These are phyloP conservation scores for Lepidium sativum DNA, from an alignment of 345 rosid species.

Conservation along the genomic window DNA sequence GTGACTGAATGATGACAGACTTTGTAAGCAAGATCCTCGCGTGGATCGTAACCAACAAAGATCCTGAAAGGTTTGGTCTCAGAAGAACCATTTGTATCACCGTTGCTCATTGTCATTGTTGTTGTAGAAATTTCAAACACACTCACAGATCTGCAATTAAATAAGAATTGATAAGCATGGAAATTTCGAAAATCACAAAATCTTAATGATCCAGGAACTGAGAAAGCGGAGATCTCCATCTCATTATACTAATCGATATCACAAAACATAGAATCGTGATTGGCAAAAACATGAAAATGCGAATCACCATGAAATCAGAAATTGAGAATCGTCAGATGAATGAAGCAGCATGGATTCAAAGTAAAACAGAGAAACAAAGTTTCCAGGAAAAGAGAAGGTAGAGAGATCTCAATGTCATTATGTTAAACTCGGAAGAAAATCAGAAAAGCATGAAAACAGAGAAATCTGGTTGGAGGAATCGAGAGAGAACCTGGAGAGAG, in stretches of 20 bases:
- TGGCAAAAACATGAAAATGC: not conserved
- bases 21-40: slow-evolving; percentile 77
- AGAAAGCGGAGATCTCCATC: not conserved
- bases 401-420: not conserved
- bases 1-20: slow-evolving; percentile 69
- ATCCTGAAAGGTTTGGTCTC: slow-evolving; percentile 53
- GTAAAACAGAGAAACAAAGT: not conserved
- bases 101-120: slow-evolving; percentile 31
- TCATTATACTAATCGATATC: not conserved
- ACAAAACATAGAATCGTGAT: not conserved
- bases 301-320: not conserved
- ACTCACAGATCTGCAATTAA: not conserved
- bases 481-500: not conserved
- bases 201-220: not conserved
- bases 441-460: not conserved
- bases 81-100: slow-evolving; percentile 20
- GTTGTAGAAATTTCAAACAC: not conserved
- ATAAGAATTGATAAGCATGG: no score
- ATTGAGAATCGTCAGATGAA: not conserved
- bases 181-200: no score
- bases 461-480: not conserved
- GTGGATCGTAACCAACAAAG: slow-evolving; percentile 92
- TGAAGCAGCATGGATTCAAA: not conserved
- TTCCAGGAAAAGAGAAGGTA: not conserved
- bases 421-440: not conserved